Percentiles rank a stretch among this genome's conserved stretches.
phyloP scores from a whole-genome alignment of 371 early-diverging fungal genomes.

The Phascolomyces articulosus region DNA sequence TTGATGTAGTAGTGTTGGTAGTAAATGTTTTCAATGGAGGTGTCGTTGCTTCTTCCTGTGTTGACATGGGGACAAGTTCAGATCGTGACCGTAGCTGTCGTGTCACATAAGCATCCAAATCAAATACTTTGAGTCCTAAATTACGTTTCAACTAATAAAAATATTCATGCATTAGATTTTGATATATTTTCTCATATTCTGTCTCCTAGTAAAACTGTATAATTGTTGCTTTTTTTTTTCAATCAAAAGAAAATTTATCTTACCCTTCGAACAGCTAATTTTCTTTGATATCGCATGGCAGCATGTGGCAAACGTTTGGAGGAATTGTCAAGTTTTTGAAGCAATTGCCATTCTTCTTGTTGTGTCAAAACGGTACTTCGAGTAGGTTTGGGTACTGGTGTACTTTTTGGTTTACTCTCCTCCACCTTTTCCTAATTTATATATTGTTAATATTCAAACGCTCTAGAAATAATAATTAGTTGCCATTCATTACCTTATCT shows the following conservation, averaged over 20 bases:
- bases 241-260: not conserved
- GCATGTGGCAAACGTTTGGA: constrained; percentile 46
- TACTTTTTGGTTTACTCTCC: not conserved
- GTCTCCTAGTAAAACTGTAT: too few species aligned
- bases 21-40: too few species aligned
- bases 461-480: not conserved
- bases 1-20: not conserved
- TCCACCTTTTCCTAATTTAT: not conserved
- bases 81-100: constrained; percentile 35
- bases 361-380: constrained; percentile 18
- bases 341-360: constrained; percentile 64
- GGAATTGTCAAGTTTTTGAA: constrained; percentile 60
- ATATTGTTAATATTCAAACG: too few species aligned
- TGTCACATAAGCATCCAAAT: constrained; percentile 58
- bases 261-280: constrained; percentile 65
- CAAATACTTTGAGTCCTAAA: constrained; percentile 64
- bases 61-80: constrained; percentile 42
- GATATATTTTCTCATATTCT: not conserved
- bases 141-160: constrained; percentile 53
- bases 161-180: not conserved
- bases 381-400: not conserved
- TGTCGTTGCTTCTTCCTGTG: not conserved
- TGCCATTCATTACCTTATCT: not conserved
- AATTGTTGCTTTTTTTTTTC: too few species aligned
- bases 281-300: constrained; percentile 66